Evolutionary conservation across 768 basidiomycete genomes (phyloP).

Genomic region (Tricholoma furcatifolium): DNA sequence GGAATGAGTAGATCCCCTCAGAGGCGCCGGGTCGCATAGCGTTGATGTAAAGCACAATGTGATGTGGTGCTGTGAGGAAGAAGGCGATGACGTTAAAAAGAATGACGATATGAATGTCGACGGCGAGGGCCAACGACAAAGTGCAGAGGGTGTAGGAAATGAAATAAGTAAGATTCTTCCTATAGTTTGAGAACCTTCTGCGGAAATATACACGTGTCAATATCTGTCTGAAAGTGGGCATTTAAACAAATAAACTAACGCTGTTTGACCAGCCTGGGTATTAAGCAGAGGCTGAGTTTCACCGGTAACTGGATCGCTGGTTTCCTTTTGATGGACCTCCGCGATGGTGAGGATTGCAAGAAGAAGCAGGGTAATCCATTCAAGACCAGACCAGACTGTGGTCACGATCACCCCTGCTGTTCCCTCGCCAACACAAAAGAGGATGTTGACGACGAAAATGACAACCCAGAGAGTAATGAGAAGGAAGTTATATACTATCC

Average conservation of each 20-base stretch:
- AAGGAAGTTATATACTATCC: constrained; percentile 8
- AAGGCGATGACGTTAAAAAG: constrained; percentile 14
- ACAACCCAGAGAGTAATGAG: constrained; percentile 8
- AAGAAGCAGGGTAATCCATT: constrained; percentile 7
- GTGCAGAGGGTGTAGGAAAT: constrained; percentile 10
- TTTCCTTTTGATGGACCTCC: background rate
- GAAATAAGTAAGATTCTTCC: constrained; percentile 5
- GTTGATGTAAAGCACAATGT: constrained; percentile 10
- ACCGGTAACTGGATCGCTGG: background rate
- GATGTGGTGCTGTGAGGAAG: constrained; percentile 13
- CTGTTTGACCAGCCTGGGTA: background rate
- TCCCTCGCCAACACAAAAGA: constrained; percentile 7
- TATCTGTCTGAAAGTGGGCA: background rate
- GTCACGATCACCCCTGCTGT: background rate
- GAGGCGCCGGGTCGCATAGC: constrained; percentile 3
- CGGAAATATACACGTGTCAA: background rate
- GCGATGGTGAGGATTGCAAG: background rate
- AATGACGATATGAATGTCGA: constrained; percentile 1
- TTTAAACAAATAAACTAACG: background rate
- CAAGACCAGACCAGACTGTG: constrained; percentile 11
- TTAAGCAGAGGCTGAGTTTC: constrained; percentile 1
- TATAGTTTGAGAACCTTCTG: background rate
- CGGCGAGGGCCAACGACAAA: constrained; percentile 3
- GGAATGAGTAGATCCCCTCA: background rate
- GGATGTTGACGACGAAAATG: constrained; percentile 10